phyloP scores from a whole-genome alignment of 139 green algal species.

The Zygnema cylindricum region DNA sequence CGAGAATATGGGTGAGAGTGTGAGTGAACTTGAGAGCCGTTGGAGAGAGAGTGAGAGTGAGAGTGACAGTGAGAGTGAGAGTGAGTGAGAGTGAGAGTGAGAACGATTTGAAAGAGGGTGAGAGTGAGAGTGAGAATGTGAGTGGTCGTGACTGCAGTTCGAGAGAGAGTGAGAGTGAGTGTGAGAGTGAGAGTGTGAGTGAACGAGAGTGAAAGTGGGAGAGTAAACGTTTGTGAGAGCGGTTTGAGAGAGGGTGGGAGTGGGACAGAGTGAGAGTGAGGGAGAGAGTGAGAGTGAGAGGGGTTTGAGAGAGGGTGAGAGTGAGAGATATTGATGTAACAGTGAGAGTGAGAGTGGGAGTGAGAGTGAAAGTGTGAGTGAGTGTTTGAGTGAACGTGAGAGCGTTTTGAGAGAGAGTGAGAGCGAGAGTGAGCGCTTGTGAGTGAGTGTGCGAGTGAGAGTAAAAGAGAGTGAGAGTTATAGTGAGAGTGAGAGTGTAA shows the following conservation, averaged over 20 bases:
- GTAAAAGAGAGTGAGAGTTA: background rate
- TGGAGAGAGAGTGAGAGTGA: too few relatives aligned
- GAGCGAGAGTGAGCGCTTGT: background rate
- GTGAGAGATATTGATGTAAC: background rate
- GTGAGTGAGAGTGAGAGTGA: background rate
- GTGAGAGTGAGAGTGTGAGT: background rate
- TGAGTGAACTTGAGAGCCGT: background rate
- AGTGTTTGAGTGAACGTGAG: background rate
- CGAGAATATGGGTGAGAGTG: background rate
- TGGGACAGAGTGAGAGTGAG: background rate
- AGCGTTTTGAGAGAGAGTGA: background rate
- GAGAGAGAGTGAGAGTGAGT: background rate
- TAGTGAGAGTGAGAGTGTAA: background rate
- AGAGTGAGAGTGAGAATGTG: too few relatives aligned
- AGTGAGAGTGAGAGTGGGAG: too few relatives aligned
- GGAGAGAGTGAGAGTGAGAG: background rate
- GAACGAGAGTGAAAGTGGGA: background rate
- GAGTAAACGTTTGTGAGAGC: background rate
- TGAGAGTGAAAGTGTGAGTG: background rate
- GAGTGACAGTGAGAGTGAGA: background rate
- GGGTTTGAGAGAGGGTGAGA: background rate
- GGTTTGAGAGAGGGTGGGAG: background rate
- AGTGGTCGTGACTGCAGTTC: background rate
- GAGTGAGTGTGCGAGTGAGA: background rate
- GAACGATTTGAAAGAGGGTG: too few relatives aligned